Percentiles rank a stretch among this genome's conserved stretches.
phyloP scores from a whole-genome alignment of 108 stramenopile species.

The Stephanodiscus triporus region DNA sequence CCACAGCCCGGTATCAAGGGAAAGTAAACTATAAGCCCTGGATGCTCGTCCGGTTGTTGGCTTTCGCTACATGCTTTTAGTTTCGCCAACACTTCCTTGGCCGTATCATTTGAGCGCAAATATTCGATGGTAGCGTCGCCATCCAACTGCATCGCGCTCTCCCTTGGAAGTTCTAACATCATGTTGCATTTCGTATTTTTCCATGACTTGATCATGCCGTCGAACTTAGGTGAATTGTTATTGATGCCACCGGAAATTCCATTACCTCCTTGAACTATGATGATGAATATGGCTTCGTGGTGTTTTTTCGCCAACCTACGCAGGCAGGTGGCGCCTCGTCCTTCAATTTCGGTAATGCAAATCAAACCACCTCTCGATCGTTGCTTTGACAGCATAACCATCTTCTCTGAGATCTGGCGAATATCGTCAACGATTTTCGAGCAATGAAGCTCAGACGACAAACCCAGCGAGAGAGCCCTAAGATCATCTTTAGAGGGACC shows the following conservation, averaged over 20 bases:
- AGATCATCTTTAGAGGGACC: constrained; percentile 40
- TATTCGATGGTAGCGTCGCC: constrained; percentile 13
- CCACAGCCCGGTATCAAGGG: constrained; percentile 84
- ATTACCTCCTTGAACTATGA: constrained; percentile 47
- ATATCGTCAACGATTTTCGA: constrained; percentile 17
- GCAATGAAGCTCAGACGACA: constrained; percentile 46
- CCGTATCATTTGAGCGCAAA: constrained; percentile 10
- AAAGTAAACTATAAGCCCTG: constrained; percentile 79
- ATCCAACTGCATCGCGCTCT: background rate
- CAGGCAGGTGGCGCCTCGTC: constrained; percentile 11
- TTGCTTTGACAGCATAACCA: constrained; percentile 9
- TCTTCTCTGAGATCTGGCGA: constrained; percentile 13
- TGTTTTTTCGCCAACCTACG: constrained; percentile 21
- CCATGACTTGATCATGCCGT: constrained; percentile 44
- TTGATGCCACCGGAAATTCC: constrained; percentile 9
- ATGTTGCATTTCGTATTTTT: constrained; percentile 34
- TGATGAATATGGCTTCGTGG: constrained; percentile 34
- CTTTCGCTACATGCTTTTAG: constrained; percentile 7
- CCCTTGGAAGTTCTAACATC: constrained; percentile 41
- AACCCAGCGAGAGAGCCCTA: constrained; percentile 27
- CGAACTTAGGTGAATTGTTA: constrained; percentile 22
- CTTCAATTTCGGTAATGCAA: constrained; percentile 27
- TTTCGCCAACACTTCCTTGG: constrained; percentile 9
- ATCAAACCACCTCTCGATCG: constrained; percentile 27
- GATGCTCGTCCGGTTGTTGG: constrained; percentile 11